Evolutionary conservation across 106 monocot species (phyloP).

Genomic region (Hemerocallis citrina): DNA sequence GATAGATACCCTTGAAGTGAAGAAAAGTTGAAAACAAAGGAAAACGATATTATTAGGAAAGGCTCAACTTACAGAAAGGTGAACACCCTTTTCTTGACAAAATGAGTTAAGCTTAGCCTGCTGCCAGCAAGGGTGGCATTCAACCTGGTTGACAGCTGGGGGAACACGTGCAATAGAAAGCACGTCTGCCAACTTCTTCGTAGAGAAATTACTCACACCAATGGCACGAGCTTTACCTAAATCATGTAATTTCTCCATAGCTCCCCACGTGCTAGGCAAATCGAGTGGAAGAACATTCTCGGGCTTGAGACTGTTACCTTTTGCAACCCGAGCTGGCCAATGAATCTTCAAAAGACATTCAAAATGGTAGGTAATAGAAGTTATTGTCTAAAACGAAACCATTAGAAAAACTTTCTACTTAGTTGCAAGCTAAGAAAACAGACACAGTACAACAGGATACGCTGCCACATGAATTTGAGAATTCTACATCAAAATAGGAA

Average conservation of each 20-base stretch:
- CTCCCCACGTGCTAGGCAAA: constrained; percentile 64
- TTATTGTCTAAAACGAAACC: background rate
- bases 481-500: too few relatives aligned
- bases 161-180: constrained; percentile 44
- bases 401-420: background rate
- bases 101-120: constrained; percentile 55
- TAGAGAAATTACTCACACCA: constrained; percentile 83
- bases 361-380: background rate
- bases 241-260: constrained; percentile 63
- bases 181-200: constrained; percentile 70
- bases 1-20: too few relatives aligned
- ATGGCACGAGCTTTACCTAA: constrained; percentile 78
- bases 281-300: constrained; percentile 49
- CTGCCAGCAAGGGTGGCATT: constrained; percentile 82
- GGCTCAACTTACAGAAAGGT: constrained; percentile 45
- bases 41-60: background rate
- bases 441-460: too few relatives aligned
- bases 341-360: constrained; percentile 35
- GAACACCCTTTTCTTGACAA: constrained; percentile 53
- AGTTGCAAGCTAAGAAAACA: too few relatives aligned
- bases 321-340: constrained; percentile 58
- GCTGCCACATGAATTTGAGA: too few relatives aligned
- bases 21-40: too few relatives aligned
- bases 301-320: constrained; percentile 29
- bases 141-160: constrained; percentile 83